Base-by-base conservation (phyloP, 192 early-diverging fungal genomes). In the Paraglomus brasilianum region DNA sequence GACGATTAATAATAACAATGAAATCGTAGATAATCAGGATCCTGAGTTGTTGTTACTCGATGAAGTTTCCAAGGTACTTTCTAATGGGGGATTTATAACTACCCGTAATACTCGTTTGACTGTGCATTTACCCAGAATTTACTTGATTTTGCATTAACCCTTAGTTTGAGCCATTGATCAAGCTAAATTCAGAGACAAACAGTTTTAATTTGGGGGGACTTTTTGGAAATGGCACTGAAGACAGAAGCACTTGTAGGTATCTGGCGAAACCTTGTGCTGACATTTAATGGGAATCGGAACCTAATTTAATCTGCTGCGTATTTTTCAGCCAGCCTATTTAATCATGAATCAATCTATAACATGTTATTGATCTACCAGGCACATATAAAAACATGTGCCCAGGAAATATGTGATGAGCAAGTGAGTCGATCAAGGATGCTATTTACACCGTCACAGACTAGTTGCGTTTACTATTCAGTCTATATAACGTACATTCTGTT, bases 91-190 rank as follows among this genome's bases (percentile, higher is more conserved):
- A 36, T 7, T 13, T n/a, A 57, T 38, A 17, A 22, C 17, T 45
- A 36, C 6, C 3, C 2, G 17, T 48, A 22, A n/a, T 8, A 44
- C 2, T 52, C 15, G 24, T 22, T 36, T 3, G 24, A n/a, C n/a
- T n/a, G n/a, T n/a, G n/a, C n/a, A n/a, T n/a, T n/a, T n/a, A n/a
- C n/a, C n/a, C n/a, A n/a, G n/a, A n/a, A n/a, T n/a, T n/a, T n/a
- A n/a, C n/a, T n/a, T n/a, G n/a, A n/a, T n/a, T n/a, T n/a, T 52
- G 15, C 47, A 21, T 40, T 42, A 38, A 48, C n/a, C 30, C 24
- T n/a, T 51, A 69, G 66, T 69, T 69, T 56, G 66, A 69, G 39
- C 66, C 66, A 30, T 69, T 69, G 66, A 57, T 69, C 11, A 69
- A 69, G 57, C 66, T 53, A 38, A 17, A 69, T 69, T 13, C n/a